phyloP scores from a whole-genome alignment of 768 basidiomycete species.

The Suillus discolor region DNA sequence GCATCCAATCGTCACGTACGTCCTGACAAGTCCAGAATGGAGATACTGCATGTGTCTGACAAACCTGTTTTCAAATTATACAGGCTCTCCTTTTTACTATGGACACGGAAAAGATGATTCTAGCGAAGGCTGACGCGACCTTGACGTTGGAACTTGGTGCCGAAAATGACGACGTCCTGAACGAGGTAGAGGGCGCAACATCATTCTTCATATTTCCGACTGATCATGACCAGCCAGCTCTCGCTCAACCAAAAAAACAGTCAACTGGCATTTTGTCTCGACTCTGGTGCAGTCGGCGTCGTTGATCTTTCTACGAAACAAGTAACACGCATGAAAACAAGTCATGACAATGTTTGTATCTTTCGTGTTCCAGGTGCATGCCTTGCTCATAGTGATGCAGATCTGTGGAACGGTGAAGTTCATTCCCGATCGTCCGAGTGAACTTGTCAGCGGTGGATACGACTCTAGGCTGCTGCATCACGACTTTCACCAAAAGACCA shows the following conservation, averaged over 20 bases:
- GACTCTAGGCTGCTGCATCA: constrained; percentile 71
- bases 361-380: neutral
- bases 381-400: constrained; percentile 40
- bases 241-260: constrained; percentile 55
- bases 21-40: neutral
- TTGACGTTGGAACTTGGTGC: constrained; percentile 47
- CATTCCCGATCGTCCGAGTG: constrained; percentile 68
- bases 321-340: constrained; percentile 59
- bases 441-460: constrained; percentile 79
- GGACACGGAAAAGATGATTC: constrained; percentile 54
- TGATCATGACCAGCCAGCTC: constrained; percentile 58
- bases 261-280: constrained; percentile 66
- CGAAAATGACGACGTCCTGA: constrained; percentile 59
- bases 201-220: constrained; percentile 6
- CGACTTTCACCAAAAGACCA: constrained; percentile 52
- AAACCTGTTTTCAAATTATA: neutral
- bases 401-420: constrained; percentile 56
- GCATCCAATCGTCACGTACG: constrained; percentile 62
- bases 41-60: neutral
- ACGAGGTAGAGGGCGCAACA: constrained; percentile 53
- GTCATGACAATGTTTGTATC: constrained; percentile 59
- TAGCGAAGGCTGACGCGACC: constrained; percentile 51
- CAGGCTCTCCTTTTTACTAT: constrained; percentile 45
- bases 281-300: constrained; percentile 69
- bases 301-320: constrained; percentile 55